Evolutionary conservation across 768 basidiomycete genomes (phyloP), one percentile per base, ranked within the genome.

Genomic region (Russula earlei): DNA sequence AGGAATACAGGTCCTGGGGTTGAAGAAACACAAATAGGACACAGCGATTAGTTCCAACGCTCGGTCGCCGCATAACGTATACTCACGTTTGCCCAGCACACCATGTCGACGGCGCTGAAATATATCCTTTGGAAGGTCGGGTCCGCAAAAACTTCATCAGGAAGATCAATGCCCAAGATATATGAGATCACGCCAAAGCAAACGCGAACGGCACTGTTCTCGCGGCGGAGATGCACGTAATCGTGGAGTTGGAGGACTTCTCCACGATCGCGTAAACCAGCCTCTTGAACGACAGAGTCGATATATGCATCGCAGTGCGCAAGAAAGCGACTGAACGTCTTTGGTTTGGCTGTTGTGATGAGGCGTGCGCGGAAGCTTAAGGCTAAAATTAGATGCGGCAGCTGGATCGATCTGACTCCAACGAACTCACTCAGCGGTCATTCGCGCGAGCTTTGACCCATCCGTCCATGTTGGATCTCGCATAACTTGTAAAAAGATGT

Each of bases 61-160:
- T 15, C 8, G n/a, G 41, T 25, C 25, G 20, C 9, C 20, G 22
- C 42, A 45, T 15, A 15, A 22, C 8, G 31, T 37, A 29, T 25
- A 69, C 78, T 67, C 58, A 85, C 84, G 66, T 87, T 87, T 20
- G 84, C 71, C 83, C 79, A 85, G 67, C 79, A 81, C 51, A 87
- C 78, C 62, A 83, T 73, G 66, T 87, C 85, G 40, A 76, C 76
- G 10, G 80, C 82, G 7, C 79, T 77, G 64, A 74, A 77, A 62
- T 82, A 78, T 36, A 81, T 74, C 38, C 72, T 71, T 65, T 73
- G 70, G 64, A 86, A 79, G 14, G 63, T 68, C 19, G 78, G 71
- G 65, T 87, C 74, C 45, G 81, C 72, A 58, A 80, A 79, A 17
- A 85, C 74, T 49, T 78, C 74, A 52, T 86, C 79, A 11, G 81